A percentile compares a stretch with the other conserved stretches of the same genome.
These are phyloP conservation scores for Ganoderma leucocontextum DNA, from an alignment of 1,284 basidiomycete species.

Conservation along the genomic window DNA sequence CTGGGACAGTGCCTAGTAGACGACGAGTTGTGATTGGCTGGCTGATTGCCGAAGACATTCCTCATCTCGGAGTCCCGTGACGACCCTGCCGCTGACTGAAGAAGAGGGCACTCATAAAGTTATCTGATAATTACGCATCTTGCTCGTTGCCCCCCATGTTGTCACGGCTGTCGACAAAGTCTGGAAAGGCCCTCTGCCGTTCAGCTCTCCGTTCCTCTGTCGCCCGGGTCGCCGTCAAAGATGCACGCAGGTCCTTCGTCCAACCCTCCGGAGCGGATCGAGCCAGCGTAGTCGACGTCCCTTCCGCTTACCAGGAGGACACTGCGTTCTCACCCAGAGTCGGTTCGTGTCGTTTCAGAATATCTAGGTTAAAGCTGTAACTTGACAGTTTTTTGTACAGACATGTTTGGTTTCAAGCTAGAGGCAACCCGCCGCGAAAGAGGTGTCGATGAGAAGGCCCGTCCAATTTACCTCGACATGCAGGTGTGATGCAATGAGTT, in stretches of 20 bases:
- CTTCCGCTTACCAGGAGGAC: conserved; percentile 75
- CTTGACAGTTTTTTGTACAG: conserved; percentile 46
- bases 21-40: conserved; percentile 18
- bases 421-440: conserved; percentile 74
- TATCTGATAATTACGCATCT: conserved; percentile 43
- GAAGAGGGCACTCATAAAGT: conserved; percentile 14
- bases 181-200: conserved; percentile 52
- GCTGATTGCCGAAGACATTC: conserved; percentile 17
- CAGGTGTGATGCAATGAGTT: conserved; percentile 62
- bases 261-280: conserved; percentile 82
- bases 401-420: conserved; percentile 92
- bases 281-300: conserved; percentile 81
- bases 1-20: conserved; percentile 29
- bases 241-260: conserved; percentile 59
- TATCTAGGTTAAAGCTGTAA: not conserved
- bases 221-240: conserved; percentile 28
- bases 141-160: conserved; percentile 55
- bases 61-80: conserved; percentile 22
- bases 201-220: conserved; percentile 37
- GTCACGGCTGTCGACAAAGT: conserved; percentile 58
- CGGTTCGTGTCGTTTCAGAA: conserved; percentile 51
- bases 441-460: conserved; percentile 66
- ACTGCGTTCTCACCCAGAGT: conserved; percentile 75
- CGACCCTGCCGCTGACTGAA: conserved; percentile 14
- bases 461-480: conserved; percentile 96